phyloP scores from a whole-genome alignment of 2,329 filamentous ascomycete genomes.

The Daldinia sp. region DNA sequence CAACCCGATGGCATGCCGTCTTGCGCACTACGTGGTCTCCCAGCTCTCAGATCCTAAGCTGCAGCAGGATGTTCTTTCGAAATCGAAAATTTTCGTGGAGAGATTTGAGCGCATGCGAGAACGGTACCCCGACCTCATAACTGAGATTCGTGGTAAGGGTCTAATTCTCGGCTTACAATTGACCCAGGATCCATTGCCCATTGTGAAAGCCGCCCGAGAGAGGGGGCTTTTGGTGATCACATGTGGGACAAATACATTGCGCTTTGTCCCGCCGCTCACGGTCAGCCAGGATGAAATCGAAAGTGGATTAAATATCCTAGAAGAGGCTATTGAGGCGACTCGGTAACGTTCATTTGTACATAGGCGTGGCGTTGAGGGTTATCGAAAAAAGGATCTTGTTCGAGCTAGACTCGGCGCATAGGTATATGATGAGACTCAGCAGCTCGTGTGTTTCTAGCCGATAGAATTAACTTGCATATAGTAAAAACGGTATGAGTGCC shows the following conservation, averaged over 20 bases:
- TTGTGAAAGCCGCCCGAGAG: conserved; percentile 89
- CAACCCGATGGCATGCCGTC: conserved; percentile 85
- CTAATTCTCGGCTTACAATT: conserved; percentile 91
- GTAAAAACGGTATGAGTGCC: no score
- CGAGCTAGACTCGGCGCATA: conserved; percentile 12
- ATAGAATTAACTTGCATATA: background rate
- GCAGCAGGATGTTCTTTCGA: conserved; percentile 76
- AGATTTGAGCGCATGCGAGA: conserved; percentile 62
- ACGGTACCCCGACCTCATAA: conserved; percentile 75
- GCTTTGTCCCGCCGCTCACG: conserved; percentile 89
- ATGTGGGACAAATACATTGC: conserved; percentile 89
- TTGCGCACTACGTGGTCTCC: conserved; percentile 87
- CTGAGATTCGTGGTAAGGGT: conserved; percentile 84
- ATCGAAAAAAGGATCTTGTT: conserved; percentile 29
- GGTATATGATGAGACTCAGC: conserved; percentile 3
- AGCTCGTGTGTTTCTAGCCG: background rate
- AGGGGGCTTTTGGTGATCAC: conserved; percentile 91
- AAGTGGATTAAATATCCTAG: conserved; percentile 80
- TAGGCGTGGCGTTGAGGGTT: conserved; percentile 34
- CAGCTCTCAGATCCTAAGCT: conserved; percentile 79
- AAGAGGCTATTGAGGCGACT: conserved; percentile 69
- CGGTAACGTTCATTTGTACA: conserved; percentile 29
- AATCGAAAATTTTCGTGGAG: conserved; percentile 65
- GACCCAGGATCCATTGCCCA: conserved; percentile 74
- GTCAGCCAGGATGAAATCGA: conserved; percentile 85